Percentiles rank a stretch among this genome's conserved stretches.
Conservation (phyloP, 73 alveolate species). For the Tetrahymena thermophila region DNA sequence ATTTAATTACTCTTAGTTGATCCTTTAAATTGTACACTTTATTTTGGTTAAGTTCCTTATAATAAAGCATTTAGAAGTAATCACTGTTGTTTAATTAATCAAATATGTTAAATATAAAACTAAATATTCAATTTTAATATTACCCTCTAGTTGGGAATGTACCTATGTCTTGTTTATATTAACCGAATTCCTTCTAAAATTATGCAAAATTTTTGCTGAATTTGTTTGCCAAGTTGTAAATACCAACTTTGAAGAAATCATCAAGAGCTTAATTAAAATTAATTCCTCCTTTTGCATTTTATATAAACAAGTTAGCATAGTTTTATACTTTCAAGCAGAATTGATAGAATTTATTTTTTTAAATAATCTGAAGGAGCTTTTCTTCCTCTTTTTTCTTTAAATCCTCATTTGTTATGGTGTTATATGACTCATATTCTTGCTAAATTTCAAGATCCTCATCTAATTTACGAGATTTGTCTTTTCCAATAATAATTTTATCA, state of each 20-base stretch:
- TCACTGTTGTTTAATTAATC: background rate
- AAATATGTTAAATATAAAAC: too few species aligned
- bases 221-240: background rate
- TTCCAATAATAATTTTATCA: background rate
- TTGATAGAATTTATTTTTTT: background rate
- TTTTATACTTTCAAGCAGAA: background rate
- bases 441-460: background rate
- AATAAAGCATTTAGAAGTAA: background rate
- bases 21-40: background rate
- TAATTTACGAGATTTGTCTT: background rate
- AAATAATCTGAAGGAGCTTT: background rate
- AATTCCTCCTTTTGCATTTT: background rate
- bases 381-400: background rate
- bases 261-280: background rate
- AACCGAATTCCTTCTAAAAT: background rate
- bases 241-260: background rate
- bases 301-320: background rate
- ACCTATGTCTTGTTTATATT: background rate
- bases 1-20: background rate
- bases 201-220: background rate
- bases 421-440: background rate
- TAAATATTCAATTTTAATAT: too few species aligned
- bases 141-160: background rate
- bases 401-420: background rate
- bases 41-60: background rate